These are phyloP conservation scores for Chlorophyllum brunneum DNA, from an alignment of 768 basidiomycete genomes.

Conservation along the genomic window DNA sequence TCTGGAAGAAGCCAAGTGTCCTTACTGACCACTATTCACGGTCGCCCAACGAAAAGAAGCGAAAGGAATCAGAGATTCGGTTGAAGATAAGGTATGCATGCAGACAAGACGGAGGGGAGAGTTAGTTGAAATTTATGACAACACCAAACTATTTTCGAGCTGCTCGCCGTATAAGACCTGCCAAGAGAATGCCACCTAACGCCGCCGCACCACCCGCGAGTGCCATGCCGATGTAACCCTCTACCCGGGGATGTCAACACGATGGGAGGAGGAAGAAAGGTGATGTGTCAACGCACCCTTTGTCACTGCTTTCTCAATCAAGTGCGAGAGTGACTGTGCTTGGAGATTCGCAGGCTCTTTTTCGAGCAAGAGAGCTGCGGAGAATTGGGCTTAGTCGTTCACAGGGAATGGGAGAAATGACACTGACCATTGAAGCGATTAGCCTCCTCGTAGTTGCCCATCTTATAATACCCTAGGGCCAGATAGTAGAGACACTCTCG, in stretches of 20 bases:
- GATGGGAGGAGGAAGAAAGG: background rate
- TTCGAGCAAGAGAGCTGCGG: constrained; percentile 73
- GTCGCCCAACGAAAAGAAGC: background rate
- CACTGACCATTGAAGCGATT: constrained; percentile 85
- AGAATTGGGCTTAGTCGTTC: background rate
- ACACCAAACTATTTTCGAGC: constrained; percentile 39
- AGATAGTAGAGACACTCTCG: constrained; percentile 97
- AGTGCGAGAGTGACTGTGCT: constrained; percentile 76
- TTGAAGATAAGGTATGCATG: background rate
- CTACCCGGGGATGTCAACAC: constrained; percentile 34
- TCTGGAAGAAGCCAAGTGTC: background rate
- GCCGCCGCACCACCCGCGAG: constrained; percentile 89
- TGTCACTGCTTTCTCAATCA: constrained; percentile 84
- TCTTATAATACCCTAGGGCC: constrained; percentile 94
- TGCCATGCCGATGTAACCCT: constrained; percentile 99
- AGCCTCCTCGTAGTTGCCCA: constrained; percentile 92
- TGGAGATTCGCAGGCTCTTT: constrained; percentile 95
- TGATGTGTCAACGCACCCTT: constrained; percentile 51
- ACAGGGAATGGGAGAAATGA: background rate
- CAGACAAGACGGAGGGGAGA: background rate
- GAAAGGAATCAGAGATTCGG: background rate
- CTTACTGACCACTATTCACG: background rate
- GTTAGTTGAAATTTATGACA: constrained; percentile 1
- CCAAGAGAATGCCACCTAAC: constrained; percentile 69
- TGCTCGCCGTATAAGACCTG: constrained; percentile 84